A percentile compares a stretch with the other conserved stretches of the same genome.
phyloP scores from a whole-genome alignment of 768 basidiomycete genomes.

The Pholiota conissans region DNA sequence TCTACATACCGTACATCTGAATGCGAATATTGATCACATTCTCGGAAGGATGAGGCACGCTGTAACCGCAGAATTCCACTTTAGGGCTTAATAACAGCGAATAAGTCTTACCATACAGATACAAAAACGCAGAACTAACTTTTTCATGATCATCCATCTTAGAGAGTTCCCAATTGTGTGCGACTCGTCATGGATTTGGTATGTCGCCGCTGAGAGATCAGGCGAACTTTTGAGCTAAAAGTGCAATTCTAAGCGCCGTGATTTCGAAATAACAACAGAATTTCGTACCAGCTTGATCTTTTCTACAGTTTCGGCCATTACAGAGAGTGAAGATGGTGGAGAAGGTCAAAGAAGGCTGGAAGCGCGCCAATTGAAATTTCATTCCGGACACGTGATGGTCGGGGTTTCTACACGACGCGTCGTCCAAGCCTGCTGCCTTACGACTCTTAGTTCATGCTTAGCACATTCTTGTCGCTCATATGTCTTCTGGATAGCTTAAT shows the following conservation, averaged over 20 bases:
- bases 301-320: slow-evolving; percentile 35
- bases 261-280: background rate
- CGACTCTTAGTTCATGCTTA: no score
- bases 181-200: slow-evolving; percentile 88
- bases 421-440: no score
- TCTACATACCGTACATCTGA: slow-evolving; percentile 93
- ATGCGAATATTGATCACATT: slow-evolving; percentile 96
- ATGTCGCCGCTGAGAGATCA: slow-evolving; percentile 88
- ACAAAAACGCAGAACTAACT: slow-evolving; percentile 72
- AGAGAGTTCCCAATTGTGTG: slow-evolving; percentile 96
- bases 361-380: no score
- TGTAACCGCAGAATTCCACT: slow-evolving; percentile 98
- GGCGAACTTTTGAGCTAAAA: slow-evolving; percentile 80
- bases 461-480: no score
- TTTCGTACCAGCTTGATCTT: slow-evolving; percentile 43
- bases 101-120: no score
- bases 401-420: no score
- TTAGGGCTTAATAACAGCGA: no score
- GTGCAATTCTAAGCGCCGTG: slow-evolving; percentile 17
- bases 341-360: background rate
- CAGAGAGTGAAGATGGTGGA: background rate
- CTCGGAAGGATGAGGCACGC: slow-evolving; percentile 95
- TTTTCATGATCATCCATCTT: slow-evolving; percentile 99
- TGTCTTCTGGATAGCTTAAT: no score
- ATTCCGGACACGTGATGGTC: no score